Evolutionary conservation across 768 basidiomycete species (phyloP), one percentile per base, ranked within the genome.

Genomic region (Leccinum subtestaceum): DNA sequence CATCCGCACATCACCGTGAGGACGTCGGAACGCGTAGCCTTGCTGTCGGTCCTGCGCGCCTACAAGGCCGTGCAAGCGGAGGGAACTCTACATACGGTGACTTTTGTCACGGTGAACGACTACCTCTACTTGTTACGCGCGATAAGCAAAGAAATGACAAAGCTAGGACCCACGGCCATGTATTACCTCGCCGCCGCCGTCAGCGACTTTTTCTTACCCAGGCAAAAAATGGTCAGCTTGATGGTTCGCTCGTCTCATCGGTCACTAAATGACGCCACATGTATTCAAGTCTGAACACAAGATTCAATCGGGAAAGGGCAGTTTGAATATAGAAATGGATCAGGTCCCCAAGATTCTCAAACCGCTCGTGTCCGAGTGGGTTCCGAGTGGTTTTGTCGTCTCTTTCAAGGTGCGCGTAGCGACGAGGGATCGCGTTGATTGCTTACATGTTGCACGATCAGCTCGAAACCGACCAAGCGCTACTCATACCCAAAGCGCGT

Each of bases 101-200:
- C 88, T 0, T 98, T 96, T 70, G 91, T 93, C 49, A 96, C 95
- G 0, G 88, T 99, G 53, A 91, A 97, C 72, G 96, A 99, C 67
- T 99, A 98, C 72, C 82, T 99, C 25, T 98, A 91, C 87, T 77
- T 97, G 7, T 76, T 99, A 45, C 85, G 91, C 27, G 90, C 89
- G 1, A 78, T 96, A 38, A 89, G 89, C 65, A 82, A 90, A 60
- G 89, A 91, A 61, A 83, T 98, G 72, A 82, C 83, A 9, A 72
- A 80, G 0, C 69, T 95, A 9, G 83, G 89, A 2, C 75, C 89
- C 54, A 81, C 79, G 52, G 87, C 89, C 4, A 82, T 99, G 86
- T 99, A 93, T 75, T 99, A 98, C 71, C 87, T 99, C 53, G 97
- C 97, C 23, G 95, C 96, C 0, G 97, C 97, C 5, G 97, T 98